Conservation (phyloP, 2,329 filamentous ascomycete species). For the Monosporascus sp. region DNA sequence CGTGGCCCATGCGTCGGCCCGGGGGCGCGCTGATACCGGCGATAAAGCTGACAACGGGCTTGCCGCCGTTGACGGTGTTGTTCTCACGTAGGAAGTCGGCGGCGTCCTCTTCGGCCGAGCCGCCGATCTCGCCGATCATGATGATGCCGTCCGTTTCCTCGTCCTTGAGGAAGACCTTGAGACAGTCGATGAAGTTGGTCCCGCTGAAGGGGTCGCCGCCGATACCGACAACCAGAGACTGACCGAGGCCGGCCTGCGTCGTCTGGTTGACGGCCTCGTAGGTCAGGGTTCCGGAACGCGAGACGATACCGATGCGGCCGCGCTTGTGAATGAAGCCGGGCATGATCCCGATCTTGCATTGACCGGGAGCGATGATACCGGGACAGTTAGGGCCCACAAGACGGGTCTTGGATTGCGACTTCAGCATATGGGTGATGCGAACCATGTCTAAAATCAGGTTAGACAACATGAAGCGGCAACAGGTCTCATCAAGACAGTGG, state of each 20-base stretch:
- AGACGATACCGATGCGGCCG: conserved; percentile 97
- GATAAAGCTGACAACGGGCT: conserved; percentile 97
- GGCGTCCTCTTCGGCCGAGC: conserved; percentile 94
- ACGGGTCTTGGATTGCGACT: conserved; percentile 94
- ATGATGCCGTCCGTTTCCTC: conserved; percentile 98
- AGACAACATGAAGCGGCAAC: conserved; percentile 2
- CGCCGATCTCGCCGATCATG: conserved; percentile 99
- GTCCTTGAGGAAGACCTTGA: conserved; percentile 94
- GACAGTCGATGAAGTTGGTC: conserved; percentile 99
- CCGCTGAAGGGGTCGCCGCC: conserved; percentile 98
- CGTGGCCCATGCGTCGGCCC: conserved; percentile 96
- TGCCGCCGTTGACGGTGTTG: conserved; percentile 79
- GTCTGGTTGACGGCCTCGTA: conserved; percentile 99
- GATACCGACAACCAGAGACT: conserved; percentile 97
- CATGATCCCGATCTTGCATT: conserved; percentile 99
- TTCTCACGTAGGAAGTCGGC: conserved; percentile 90
- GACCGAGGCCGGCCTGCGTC: conserved; percentile 90
- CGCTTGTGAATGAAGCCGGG: conserved; percentile 99
- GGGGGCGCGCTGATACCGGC: conserved; percentile 96
- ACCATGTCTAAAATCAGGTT: conserved; percentile 72
- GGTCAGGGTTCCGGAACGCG: conserved; percentile 93
- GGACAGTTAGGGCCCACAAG: conserved; percentile 98
- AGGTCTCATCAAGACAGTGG: conserved; percentile 1
- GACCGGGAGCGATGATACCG: conserved; percentile 88
- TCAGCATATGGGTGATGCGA: conserved; percentile 95